Evolutionary conservation across 2,329 filamentous ascomycete genomes (phyloP).

Genomic region (Colletotrichum plurivorum): DNA sequence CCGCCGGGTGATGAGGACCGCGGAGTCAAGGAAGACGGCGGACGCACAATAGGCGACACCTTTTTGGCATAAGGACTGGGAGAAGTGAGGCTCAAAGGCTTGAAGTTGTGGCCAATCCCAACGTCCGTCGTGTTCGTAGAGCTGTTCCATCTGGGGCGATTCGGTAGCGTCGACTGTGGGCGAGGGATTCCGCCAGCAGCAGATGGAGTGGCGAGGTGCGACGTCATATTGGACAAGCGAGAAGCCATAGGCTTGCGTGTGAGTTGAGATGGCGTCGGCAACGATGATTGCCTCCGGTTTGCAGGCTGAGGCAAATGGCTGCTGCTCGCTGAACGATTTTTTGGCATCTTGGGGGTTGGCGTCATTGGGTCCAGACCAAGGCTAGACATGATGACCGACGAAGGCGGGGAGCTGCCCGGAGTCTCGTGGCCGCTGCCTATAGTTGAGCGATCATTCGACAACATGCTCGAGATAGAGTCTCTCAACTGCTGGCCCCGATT

Average conservation of each 20-base stretch:
- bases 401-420: conserved; percentile 76
- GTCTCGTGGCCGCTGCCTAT: conserved; percentile 79
- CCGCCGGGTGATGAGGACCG: conserved; percentile 53
- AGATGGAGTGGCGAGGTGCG: conserved; percentile 63
- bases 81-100: conserved; percentile 71
- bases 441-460: conserved; percentile 85
- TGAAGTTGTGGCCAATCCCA: conserved; percentile 79
- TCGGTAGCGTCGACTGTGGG: conserved; percentile 61
- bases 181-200: conserved; percentile 55
- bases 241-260: conserved; percentile 58
- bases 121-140: conserved; percentile 75
- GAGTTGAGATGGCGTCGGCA: conserved; percentile 60
- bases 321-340: conserved; percentile 63
- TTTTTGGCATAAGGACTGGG: conserved; percentile 70
- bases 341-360: conserved; percentile 57
- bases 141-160: conserved; percentile 80
- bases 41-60: conserved; percentile 57
- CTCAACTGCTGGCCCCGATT: conserved; percentile 81
- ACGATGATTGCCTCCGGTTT: conserved; percentile 61
- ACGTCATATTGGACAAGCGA: conserved; percentile 62
- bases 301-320: conserved; percentile 62
- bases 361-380: conserved; percentile 65
- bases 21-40: conserved; percentile 57
- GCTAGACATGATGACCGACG: conserved; percentile 72
- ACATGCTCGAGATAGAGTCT: conserved; percentile 93